Evolutionary conservation across 2,329 filamentous ascomycete genomes (phyloP), one percentile per base, ranked within the genome.

Genomic region (Calonectria pseudoturangicola): DNA sequence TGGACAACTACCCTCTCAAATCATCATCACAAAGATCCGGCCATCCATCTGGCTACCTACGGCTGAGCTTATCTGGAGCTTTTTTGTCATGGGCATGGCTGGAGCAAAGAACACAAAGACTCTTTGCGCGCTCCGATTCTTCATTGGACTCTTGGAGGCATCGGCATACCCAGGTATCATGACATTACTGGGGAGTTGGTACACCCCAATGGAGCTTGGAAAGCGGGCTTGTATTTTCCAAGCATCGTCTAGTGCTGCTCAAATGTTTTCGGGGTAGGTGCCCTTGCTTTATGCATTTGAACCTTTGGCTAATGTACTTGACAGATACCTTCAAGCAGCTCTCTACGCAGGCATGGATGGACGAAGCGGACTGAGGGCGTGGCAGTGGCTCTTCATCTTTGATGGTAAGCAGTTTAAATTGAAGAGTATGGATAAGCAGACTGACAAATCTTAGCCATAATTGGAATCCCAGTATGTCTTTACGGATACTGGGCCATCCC

Each of bases 351-450:
- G 83, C 4, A 82, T 87, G 74, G 81, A 87, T 33, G 84, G 85
- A 0, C 76, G 72, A 2, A 70, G 79, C 5, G 85, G 85, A 0
- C 79, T 85, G 5, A 74, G 81, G 1, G 87, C 84, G 0, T 88
- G 85, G 86, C 83, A 85, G 54, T 88, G 85, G 85, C 82, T 87
- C 3, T 88, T 88, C 71, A 82, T 87, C 47, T 85, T 87, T 75
- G 86, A 87, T 70, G 85, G 85, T 74, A 21, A 21, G 30, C 12
- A 25, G 0, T 28, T 2, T 25, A 7, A 36, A 9, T 36, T 36
- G 0, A 9, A 36, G 33, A 36, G 2, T 6, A 36, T 36, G 7
- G 33, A 12, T 3, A 9, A 36, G 2, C 7, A 36, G 12, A 8
- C 50, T 56, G 16, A 56, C 9, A 27, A 36, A 2, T n/a, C 16